phyloP scores from a whole-genome alignment of 345 rosid species.

The Toxicodendron radicans region DNA sequence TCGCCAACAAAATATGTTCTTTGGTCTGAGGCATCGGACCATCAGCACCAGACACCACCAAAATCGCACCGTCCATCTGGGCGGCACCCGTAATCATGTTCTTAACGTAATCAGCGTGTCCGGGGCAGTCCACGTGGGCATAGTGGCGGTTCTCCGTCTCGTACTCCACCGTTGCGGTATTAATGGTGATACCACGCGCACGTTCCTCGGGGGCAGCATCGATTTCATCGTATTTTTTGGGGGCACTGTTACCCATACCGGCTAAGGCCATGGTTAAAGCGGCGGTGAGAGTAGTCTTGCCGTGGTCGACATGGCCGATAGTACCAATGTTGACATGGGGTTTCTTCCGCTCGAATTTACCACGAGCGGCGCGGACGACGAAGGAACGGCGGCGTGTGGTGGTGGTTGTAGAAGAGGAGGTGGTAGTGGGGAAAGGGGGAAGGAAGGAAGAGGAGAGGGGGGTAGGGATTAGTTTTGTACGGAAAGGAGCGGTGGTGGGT shows the following conservation, averaged over 20 bases:
- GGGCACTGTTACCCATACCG: slow-evolving; percentile 61
- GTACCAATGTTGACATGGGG: slow-evolving; percentile 93
- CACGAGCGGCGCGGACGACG: slow-evolving; percentile 81
- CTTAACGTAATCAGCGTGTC: slow-evolving; percentile 91
- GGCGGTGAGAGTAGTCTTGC: slow-evolving; percentile 86
- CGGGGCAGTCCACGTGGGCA: slow-evolving; percentile 92
- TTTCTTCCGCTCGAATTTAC: slow-evolving; percentile 92
- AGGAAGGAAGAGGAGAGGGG: slow-evolving; percentile 68
- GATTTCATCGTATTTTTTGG: slow-evolving; percentile 86
- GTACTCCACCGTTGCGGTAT: slow-evolving; percentile 91
- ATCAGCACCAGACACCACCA: slow-evolving; percentile 80
- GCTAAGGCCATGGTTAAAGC: slow-evolving; percentile 95
- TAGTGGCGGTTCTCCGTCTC: slow-evolving; percentile 89
- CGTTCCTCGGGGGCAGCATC: slow-evolving; percentile 96
- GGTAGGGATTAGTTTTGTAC: slow-evolving; percentile 32
- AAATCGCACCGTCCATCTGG: slow-evolving; percentile 93
- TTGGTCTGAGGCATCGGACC: slow-evolving; percentile 97
- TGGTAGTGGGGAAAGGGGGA: slow-evolving; percentile 40
- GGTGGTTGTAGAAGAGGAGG: slow-evolving; percentile 17
- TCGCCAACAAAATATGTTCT: slow-evolving; percentile 81
- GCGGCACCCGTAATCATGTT: slow-evolving; percentile 92
- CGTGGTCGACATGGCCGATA: slow-evolving; percentile 97
- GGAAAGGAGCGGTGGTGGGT: slow-evolving; percentile 33
- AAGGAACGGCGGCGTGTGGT: slow-evolving; percentile 39
- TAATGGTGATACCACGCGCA: slow-evolving; percentile 90